These are phyloP conservation scores for Cadophora sp. DNA, from an alignment of 2,329 filamentous ascomycete species.

Conservation along the genomic window DNA sequence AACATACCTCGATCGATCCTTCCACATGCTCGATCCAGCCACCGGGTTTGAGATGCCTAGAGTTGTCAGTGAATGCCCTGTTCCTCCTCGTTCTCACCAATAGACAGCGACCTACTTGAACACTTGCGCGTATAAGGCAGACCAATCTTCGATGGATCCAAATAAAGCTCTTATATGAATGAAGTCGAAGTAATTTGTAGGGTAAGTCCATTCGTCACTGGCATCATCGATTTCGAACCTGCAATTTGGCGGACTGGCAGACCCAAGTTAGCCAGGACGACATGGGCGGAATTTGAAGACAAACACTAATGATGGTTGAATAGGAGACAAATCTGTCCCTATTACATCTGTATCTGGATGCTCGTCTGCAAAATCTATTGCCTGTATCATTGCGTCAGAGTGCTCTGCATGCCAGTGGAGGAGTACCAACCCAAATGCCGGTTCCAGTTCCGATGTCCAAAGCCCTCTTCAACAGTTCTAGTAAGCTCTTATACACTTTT, in stretches of 20 bases:
- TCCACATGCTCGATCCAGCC: conserved; percentile 47
- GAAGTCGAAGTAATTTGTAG: conserved; percentile 60
- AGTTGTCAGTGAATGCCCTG: not conserved
- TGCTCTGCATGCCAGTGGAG: not conserved
- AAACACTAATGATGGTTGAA: conserved; percentile 48
- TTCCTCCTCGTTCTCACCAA: not conserved
- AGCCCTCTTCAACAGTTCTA: conserved; percentile 37
- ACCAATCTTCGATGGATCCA: conserved; percentile 64
- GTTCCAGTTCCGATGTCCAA: conserved; percentile 53
- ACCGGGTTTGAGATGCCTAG: conserved; percentile 46
- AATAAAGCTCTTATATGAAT: conserved; percentile 64
- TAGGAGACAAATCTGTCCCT: conserved; percentile 45
- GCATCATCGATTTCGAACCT: conserved; percentile 71
- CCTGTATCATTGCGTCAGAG: conserved; percentile 9
- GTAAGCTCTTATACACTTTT: not conserved
- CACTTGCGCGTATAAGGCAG: conserved; percentile 57
- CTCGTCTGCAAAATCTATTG: conserved; percentile 47
- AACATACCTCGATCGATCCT: conserved; percentile 30
- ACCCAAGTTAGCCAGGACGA: not conserved
- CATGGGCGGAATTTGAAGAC: not conserved
- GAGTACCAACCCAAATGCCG: conserved; percentile 47
- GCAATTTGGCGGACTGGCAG: conserved; percentile 59
- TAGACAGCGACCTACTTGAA: conserved; percentile 48
- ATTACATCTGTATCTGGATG: conserved; percentile 43
- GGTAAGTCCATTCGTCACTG: conserved; percentile 50